Base-by-base conservation (phyloP, 108 stramenopile species). In the Cyclotella cryptica region DNA sequence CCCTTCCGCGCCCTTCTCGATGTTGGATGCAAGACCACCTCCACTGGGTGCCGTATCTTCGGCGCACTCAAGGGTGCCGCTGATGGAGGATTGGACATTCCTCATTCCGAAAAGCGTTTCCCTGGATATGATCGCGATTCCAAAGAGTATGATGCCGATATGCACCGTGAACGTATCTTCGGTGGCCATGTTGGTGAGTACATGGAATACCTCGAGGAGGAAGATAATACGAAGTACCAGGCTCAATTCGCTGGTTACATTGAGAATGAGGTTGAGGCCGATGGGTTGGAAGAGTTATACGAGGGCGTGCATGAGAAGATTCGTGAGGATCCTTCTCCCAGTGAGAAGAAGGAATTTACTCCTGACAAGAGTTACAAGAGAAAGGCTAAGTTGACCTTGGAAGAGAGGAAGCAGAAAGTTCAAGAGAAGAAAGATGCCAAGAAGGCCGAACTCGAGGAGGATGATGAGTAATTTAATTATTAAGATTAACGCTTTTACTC, bases 31-130 rank as follows among this genome's bases (percentile, higher is more conserved):
- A 88, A 86, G 71, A 86, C 96, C 73, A 98, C 99, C 75, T 97
- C 97, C 79, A 98, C 97, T 60, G 99, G 99, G 77, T 87, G 87
- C 83, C 95, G 96, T 73, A 88, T 98, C 86, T 98, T 98, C 80
- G 98, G 97, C 35, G 97, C 97, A 55, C 86, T 99, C 75, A 98
- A 99, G 98, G 99, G 99, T 28, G 99, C 98, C 66, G 90, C 96
- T 30, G 99, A 98, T 86, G 99, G 98, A 78, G 99, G 99, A 66
- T 85, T 99, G 10, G 98, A 98, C 79, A 85, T 99, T 68, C 98
- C 98, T 67, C 98, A 99, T 86, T 91, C 86, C 86, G 90, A 96
- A 75, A 99, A 99, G 92, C 93, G 98, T 71, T 99, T 99, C 96
- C 98, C 99, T 46, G 99, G 99, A 52, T 99, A 98, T 84, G 98